A percentile compares a stretch with the other conserved stretches of the same genome.
These are phyloP conservation scores for Kuraishia piskuri DNA, from an alignment of 805 yeast species.

Conservation along the genomic window DNA sequence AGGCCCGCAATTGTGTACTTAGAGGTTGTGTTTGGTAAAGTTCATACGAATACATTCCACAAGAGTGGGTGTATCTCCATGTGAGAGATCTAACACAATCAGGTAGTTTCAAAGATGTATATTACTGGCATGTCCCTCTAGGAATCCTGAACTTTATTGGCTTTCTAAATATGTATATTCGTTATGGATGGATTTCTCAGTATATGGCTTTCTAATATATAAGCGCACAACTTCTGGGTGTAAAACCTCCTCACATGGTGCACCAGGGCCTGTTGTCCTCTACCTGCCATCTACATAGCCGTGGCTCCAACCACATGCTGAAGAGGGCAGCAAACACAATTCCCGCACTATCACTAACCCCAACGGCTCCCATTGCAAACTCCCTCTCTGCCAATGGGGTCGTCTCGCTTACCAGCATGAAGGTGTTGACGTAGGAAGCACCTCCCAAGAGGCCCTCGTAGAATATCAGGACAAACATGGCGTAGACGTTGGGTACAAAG, in stretches of 20 bases:
- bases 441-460: conserved; percentile 94
- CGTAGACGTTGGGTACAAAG: conserved; percentile 50
- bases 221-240: background rate
- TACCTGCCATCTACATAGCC: conserved; percentile 65
- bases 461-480: conserved; percentile 54
- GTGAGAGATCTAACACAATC: no score
- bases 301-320: conserved; percentile 67
- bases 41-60: no score
- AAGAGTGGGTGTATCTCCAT: no score
- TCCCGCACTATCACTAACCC: conserved; percentile 80
- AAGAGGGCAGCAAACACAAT: conserved; percentile 72
- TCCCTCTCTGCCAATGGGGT: conserved; percentile 47
- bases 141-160: no score
- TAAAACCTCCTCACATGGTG: conserved; percentile 21
- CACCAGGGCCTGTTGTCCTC: conserved; percentile 78
- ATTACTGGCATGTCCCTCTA: no score
- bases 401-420: conserved; percentile 62
- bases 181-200: no score
- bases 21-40: no score
- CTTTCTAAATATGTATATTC: no score
- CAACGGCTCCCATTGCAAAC: conserved; percentile 76
- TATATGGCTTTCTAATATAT: no score
- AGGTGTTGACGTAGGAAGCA: conserved; percentile 82
- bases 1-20: no score
- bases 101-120: no score